Percentiles rank a stretch among this genome's conserved stretches.
Evolutionary conservation across 2,329 filamentous ascomycete genomes (phyloP).

Genomic region (Colletotrichum brevisporum): DNA sequence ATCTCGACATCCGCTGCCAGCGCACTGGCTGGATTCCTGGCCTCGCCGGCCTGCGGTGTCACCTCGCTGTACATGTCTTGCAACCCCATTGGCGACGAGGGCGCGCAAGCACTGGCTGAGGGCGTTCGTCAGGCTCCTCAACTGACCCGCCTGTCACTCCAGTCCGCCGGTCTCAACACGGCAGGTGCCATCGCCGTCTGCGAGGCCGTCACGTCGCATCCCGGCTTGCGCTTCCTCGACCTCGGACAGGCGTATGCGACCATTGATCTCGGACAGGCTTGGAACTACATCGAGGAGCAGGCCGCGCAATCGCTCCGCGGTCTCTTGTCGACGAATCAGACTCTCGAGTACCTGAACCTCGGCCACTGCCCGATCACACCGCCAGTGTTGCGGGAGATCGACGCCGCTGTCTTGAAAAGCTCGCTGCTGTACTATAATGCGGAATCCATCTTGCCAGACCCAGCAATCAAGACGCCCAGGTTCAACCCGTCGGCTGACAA

Average conservation of each 20-base stretch:
- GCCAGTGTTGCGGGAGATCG: constrained; percentile 46
- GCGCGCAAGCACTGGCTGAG: constrained; percentile 48
- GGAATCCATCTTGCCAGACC: constrained; percentile 53
- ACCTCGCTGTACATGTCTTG: constrained; percentile 55
- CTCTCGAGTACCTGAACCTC: constrained; percentile 59
- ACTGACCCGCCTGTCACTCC: constrained; percentile 55
- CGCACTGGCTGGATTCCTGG: constrained; percentile 52
- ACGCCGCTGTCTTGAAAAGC: constrained; percentile 48
- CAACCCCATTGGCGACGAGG: constrained; percentile 54
- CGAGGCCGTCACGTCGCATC: constrained; percentile 51
- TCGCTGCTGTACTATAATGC: constrained; percentile 56
- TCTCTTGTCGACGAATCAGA: constrained; percentile 50
- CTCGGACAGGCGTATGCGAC: constrained; percentile 63
- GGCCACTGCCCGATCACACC: constrained; percentile 53
- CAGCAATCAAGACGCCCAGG: constrained; percentile 40
- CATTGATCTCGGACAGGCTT: constrained; percentile 59
- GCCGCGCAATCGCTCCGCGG: constrained; percentile 50
- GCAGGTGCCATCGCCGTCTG: constrained; percentile 55
- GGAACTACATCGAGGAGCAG: constrained; percentile 61
- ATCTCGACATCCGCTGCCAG: constrained; percentile 48
- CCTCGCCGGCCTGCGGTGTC: constrained; percentile 50
- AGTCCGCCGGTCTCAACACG: constrained; percentile 60
- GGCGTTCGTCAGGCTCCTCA: constrained; percentile 50
- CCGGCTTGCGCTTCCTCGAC: constrained; percentile 55
- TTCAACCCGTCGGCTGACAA: constrained; percentile 48